Percentiles rank a stretch among this genome's conserved stretches.
Conservation (phyloP, 2,329 filamentous ascomycete species). For the Paecilomyces variotii region DNA sequence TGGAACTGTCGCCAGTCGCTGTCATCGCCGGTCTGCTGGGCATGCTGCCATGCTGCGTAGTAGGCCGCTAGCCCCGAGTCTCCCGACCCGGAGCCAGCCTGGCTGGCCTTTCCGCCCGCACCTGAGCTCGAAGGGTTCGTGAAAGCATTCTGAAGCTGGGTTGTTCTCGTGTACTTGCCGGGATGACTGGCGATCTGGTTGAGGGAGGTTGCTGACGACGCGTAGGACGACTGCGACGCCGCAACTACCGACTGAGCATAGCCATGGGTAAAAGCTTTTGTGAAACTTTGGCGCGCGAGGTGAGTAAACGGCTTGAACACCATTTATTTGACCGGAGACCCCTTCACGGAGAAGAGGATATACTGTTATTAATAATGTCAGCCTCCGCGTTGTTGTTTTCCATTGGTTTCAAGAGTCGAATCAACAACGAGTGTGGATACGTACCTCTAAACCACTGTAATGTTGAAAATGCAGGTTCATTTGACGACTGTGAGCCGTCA, state of each 20-base stretch:
- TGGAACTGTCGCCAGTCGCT: conserved; percentile 90
- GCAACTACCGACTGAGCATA: conserved; percentile 98
- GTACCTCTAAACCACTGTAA: conserved; percentile 56
- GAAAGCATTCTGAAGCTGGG: conserved; percentile 72
- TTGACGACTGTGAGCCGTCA: conserved; percentile 83
- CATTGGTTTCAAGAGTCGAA: not conserved
- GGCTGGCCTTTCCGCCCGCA: conserved; percentile 48
- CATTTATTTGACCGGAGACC: conserved; percentile 76
- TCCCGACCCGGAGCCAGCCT: conserved; percentile 45
- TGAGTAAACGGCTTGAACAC: conserved; percentile 60
- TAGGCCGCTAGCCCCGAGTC: conserved; percentile 77
- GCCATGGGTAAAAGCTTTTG: conserved; percentile 94
- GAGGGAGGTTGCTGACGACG: conserved; percentile 52
- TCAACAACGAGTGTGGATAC: conserved; percentile 19
- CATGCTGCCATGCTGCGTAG: conserved; percentile 80
- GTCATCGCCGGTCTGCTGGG: conserved; percentile 59
- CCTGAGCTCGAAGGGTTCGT: conserved; percentile 50
- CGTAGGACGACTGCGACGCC: conserved; percentile 78
- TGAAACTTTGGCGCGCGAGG: conserved; percentile 95
- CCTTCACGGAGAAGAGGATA: conserved; percentile 55
- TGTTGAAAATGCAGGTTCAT: conserved; percentile 87
- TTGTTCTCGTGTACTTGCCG: conserved; percentile 44
- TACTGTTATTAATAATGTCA: conserved; percentile 31
- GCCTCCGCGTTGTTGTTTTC: conserved; percentile 24
- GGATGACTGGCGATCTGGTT: conserved; percentile 46